Base-by-base conservation (phyloP, 2,329 filamentous ascomycete genomes). In the Aulographum hederae region DNA sequence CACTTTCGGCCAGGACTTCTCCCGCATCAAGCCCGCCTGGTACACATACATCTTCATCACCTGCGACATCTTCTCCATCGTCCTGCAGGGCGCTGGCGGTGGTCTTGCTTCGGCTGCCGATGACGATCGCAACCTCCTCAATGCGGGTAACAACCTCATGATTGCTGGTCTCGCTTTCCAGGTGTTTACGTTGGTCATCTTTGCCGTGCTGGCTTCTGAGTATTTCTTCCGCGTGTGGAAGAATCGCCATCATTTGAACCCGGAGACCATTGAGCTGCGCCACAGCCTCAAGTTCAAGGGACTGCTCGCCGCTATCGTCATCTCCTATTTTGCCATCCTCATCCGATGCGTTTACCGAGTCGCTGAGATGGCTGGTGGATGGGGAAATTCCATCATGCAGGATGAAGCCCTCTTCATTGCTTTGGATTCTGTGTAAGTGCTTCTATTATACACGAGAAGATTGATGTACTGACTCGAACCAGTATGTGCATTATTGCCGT, bases 311-410 rank as follows among this genome's bases (percentile, higher is more conserved):
- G 35, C 37, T 12, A 28, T 46, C 15, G 26, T 21, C 11, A 18
- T 41, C n/a, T 34, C 38, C 5, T 40, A 37, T n/a, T 1, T 34
- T 23, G 13, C 26, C 25, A 34, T 34, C 32, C 28, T 47, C 2
- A 37, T 40, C 29, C 39, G 47, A 25, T 50, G 48, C 31, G 36
- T 47, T 39, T 44, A 44, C 32, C 69, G 67, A 42, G 65, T 74
- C 32, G 65, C 63, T 2, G 70, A 75, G 46, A 72, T 75, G 67
- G 62, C 65, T 2, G 66, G 67, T 17, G 70, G 71, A 14, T 76
- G 69, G 69, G 69, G 69, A 6, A 73, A 70, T 50, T 44, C 56
- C 12, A 66, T 74, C 45, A 74, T 75, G 68, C 66, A 69, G 40
- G 61, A 73, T 47, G 56, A 75, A 52, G 52, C 57, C 28, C 63